Conservation (phyloP, 495 filamentous ascomycete species). For the Aspergillus sclerotioniger region DNA sequence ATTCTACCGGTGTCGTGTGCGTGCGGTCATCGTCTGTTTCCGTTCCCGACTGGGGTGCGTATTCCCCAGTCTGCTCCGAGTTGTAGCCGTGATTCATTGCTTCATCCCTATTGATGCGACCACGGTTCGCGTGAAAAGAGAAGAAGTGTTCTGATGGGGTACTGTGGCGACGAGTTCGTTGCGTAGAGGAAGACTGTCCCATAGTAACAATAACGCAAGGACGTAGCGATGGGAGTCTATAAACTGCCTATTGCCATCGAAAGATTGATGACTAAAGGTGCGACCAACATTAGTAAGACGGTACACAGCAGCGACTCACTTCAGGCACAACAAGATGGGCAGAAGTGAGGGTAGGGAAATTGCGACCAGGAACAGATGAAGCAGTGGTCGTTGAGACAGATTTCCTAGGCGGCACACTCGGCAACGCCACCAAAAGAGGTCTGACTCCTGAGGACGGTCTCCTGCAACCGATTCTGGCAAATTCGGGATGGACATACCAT, state of each 20-base stretch:
- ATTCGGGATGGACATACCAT: constrained; percentile 22
- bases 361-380: neutral
- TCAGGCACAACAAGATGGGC: neutral
- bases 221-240: constrained; percentile 23
- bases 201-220: constrained; percentile 38
- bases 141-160: constrained; percentile 21
- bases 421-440: constrained; percentile 5
- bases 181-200: constrained; percentile 49
- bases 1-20: constrained; percentile 15
- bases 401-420: constrained; percentile 10
- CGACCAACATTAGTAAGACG: constrained; percentile 23
- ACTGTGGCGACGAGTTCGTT: constrained; percentile 36
- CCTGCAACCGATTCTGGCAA: neutral
- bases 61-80: constrained; percentile 30
- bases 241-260: constrained; percentile 36
- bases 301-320: neutral
- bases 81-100: constrained; percentile 39
- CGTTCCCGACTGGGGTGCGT: constrained; percentile 18
- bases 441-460: neutral
- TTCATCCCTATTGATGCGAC: constrained; percentile 36
- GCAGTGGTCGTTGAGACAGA: constrained; percentile 9
- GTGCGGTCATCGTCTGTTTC: constrained; percentile 18
- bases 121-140: constrained; percentile 24
- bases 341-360: neutral
- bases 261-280: constrained; percentile 21